Percentiles rank a stretch among this genome's conserved stretches.
Evolutionary conservation across 2,329 filamentous ascomycete genomes (phyloP).

Genomic region (Aureobasidium subglaciale): DNA sequence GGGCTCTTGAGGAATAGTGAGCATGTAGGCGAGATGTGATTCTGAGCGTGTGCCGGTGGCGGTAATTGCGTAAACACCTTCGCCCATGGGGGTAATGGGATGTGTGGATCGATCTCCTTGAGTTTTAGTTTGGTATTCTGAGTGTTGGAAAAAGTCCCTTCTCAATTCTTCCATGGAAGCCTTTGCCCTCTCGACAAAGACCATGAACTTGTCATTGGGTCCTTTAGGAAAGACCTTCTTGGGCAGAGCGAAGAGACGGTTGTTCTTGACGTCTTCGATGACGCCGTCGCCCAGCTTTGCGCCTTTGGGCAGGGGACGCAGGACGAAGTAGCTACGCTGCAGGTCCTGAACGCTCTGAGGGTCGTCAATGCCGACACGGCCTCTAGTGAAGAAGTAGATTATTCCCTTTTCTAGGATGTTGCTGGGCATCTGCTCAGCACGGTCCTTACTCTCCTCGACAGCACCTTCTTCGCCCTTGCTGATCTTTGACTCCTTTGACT

Average conservation of each 20-base stretch:
- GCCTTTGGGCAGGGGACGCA: slow-evolving; percentile 64
- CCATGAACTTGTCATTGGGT: slow-evolving; percentile 64
- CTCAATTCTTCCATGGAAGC: slow-evolving; percentile 62
- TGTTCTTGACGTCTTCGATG: slow-evolving; percentile 52
- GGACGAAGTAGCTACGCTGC: slow-evolving; percentile 69
- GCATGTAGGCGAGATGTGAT: slow-evolving; percentile 71
- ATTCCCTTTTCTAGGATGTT: slow-evolving; percentile 78
- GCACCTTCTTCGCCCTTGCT: slow-evolving; percentile 25
- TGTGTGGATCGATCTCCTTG: slow-evolving; percentile 60
- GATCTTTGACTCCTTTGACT: too few species aligned
- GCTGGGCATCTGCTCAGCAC: slow-evolving; percentile 47
- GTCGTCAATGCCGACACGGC: slow-evolving; percentile 65
- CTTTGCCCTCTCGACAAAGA: slow-evolving; percentile 71
- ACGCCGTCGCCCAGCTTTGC: slow-evolving; percentile 57
- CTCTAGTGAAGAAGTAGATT: slow-evolving; percentile 84
- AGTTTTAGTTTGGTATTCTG: slow-evolving; percentile 70
- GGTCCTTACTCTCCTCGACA: slow-evolving; percentile 43
- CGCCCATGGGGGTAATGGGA: slow-evolving; percentile 67
- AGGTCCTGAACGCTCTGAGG: slow-evolving; percentile 65
- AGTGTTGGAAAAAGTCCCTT: slow-evolving; percentile 59
- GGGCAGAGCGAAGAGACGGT: slow-evolving; percentile 67
- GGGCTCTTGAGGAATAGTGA: slow-evolving; percentile 64
- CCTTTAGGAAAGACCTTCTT: slow-evolving; percentile 75
- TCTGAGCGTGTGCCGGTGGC: slow-evolving; percentile 51
- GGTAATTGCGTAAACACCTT: slow-evolving; percentile 79